A percentile compares a stretch with the other conserved stretches of the same genome.
These are phyloP conservation scores for Phanerochaete sordida DNA, from an alignment of 768 basidiomycete genomes.

Conservation along the genomic window DNA sequence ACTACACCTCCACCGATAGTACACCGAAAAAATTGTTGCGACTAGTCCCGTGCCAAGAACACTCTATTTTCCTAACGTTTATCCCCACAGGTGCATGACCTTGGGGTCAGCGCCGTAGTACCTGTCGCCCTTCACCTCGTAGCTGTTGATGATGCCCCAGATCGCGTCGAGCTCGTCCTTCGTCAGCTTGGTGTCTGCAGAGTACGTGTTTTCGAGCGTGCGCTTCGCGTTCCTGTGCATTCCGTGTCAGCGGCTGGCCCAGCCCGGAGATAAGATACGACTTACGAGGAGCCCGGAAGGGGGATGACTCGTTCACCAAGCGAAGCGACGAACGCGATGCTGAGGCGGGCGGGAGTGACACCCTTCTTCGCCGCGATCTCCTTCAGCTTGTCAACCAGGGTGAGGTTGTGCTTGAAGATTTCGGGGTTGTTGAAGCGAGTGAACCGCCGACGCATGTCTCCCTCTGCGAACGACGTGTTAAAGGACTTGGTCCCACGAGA, in stretches of 20 bases:
- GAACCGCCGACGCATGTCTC: constrained; percentile 30
- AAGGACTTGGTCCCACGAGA: not conserved
- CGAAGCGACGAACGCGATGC: constrained; percentile 36
- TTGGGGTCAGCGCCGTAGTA: constrained; percentile 28
- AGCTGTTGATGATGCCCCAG: constrained; percentile 30
- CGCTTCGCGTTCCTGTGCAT: constrained; percentile 33
- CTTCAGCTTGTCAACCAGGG: constrained; percentile 37
- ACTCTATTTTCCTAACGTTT: constrained; percentile 8
- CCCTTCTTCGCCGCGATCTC: constrained; percentile 39
- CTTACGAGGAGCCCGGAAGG: constrained; percentile 43
- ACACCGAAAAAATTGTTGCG: not conserved
- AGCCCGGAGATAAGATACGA: not conserved
- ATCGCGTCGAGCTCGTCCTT: constrained; percentile 36
- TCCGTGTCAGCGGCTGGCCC: not conserved
- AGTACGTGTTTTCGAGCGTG: constrained; percentile 39
- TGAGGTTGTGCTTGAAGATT: constrained; percentile 38
- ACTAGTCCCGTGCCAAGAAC: not conserved
- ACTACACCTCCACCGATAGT: not conserved
- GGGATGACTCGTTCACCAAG: constrained; percentile 39
- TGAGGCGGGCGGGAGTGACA: constrained; percentile 36
- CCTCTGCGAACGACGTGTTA: constrained; percentile 25
- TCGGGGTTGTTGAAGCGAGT: constrained; percentile 38
- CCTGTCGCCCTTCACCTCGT: constrained; percentile 37
- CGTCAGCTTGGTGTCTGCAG: constrained; percentile 32
- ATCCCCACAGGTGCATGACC: constrained; percentile 31